Evolutionary conservation across 2,329 filamentous ascomycete genomes (phyloP), one percentile per base, ranked within the genome.

Genomic region (Fusarium nelsonii): DNA sequence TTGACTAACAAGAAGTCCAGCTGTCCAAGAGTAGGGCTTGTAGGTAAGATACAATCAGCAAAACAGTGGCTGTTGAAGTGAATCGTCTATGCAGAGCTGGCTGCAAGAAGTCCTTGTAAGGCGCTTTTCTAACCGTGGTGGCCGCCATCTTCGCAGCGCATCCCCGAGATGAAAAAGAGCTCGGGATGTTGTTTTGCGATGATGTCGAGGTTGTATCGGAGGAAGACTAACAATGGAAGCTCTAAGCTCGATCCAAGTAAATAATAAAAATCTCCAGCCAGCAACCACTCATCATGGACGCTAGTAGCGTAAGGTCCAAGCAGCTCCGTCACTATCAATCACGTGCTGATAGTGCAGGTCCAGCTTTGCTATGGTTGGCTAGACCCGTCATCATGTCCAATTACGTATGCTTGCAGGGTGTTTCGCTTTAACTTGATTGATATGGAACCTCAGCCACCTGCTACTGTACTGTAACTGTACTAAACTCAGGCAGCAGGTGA

Each of bases 91-190:
- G 95, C 69, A 97, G 84, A 53, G 92, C 90, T 50, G 95, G 94
- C 65, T 95, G 97, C 72, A 97, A 83, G 79, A 97, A 97, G 82
- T 97, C 93, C 84, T 93, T 91, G 81, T 97, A 97, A 49, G 86
- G 84, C 74, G 83, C 81, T 76, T 78, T 87, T 84, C 84, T 88
- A 81, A 82, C 85, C 77, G 80, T 83, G 76, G 80, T 79, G 75
- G 78, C 78, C 74, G 85, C 82, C 85, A 88, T 88, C 50, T 77
- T 82, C 74, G 78, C 79, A 78, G 79, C 75, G 77, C 82, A 84
- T 84, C 78, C 75, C 81, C 81, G 54, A 57, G 77, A 75, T 52
- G 26, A 57, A 75, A 50, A 48, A 63, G 32, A 48, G 58, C 63
- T 60, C 32, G 45, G 43, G 59, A 36, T 15, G 50, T 50, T 75